Conservation (phyloP, 257 asterid genomes). For the Lycium ferocissimum region DNA sequence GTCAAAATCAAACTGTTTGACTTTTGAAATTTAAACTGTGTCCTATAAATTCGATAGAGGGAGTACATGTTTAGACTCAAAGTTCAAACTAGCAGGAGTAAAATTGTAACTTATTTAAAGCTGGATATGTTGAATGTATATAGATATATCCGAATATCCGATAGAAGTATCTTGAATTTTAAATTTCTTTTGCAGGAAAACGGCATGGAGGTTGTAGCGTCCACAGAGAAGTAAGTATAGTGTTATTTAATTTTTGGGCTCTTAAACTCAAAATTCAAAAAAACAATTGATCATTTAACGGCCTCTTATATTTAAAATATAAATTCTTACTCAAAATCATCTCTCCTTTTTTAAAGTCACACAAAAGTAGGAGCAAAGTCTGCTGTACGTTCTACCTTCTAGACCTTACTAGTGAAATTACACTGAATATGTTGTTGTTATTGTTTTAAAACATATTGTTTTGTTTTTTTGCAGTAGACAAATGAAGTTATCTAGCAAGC, state of each 20-base stretch:
- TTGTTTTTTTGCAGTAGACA: constrained; percentile 41
- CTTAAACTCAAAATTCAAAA: not conserved
- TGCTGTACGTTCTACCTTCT: no score
- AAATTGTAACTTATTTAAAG: not conserved
- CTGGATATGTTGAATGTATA: no score
- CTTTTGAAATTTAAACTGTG: no score
- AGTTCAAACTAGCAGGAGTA: not conserved
- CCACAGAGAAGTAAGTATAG: constrained; percentile 46
- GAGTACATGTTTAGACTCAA: not conserved
- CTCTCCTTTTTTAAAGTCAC: not conserved
- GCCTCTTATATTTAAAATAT: not conserved
- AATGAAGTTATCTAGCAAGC: not conserved
- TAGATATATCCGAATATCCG: not conserved
- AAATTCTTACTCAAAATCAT: not conserved
- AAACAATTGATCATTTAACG: not conserved
- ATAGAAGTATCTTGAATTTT: constrained; percentile 36
- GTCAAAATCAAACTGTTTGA: no score
- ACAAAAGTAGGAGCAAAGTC: no score
- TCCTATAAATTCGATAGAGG: no score
- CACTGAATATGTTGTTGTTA: no score
- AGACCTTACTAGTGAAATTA: no score
- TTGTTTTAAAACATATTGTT: not conserved
- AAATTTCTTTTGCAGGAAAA: constrained; percentile 13
- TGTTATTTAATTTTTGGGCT: not conserved
- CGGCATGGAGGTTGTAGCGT: not conserved